Conservation (phyloP, 2,329 filamentous ascomycete genomes). For the Paraphoma sp. region DNA sequence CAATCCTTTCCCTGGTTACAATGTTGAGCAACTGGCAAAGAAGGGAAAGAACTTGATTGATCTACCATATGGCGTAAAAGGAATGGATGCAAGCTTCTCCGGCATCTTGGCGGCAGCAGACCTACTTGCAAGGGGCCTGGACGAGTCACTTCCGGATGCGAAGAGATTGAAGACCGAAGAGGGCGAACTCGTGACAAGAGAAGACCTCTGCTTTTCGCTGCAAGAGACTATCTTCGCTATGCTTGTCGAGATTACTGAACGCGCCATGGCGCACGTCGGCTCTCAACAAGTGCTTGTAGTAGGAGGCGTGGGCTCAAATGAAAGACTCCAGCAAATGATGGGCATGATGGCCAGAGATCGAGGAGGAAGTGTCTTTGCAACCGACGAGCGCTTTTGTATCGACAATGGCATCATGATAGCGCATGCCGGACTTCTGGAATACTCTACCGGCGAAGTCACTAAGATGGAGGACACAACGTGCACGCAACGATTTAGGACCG, state of each 20-base stretch:
- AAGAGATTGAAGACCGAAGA: conserved; percentile 51
- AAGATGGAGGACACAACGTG: conserved; percentile 79
- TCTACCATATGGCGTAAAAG: conserved; percentile 94
- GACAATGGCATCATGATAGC: conserved; percentile 99
- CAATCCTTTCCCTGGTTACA: conserved; percentile 95
- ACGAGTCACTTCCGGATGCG: conserved; percentile 46
- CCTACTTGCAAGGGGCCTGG: conserved; percentile 73
- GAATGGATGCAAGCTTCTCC: conserved; percentile 97
- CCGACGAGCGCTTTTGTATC: conserved; percentile 97
- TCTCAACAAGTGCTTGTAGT: conserved; percentile 91
- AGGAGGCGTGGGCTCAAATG: conserved; percentile 93
- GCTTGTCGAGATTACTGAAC: conserved; percentile 97
- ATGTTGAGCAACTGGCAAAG: conserved; percentile 93
- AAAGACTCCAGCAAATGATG: conserved; percentile 98
- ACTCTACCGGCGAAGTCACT: conserved; percentile 79
- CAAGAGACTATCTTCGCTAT: conserved; percentile 97
- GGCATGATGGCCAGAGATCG: conserved; percentile 88
- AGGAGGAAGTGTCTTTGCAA: conserved; percentile 89
- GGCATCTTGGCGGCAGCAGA: conserved; percentile 89
- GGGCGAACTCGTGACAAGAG: conserved; percentile 71
- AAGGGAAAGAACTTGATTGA: conserved; percentile 77
- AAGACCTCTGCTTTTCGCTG: conserved; percentile 89
- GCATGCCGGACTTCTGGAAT: conserved; percentile 88
- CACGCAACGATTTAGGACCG: conserved; percentile 59
- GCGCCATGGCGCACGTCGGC: conserved; percentile 97